Conservation (phyloP, 1,284 basidiomycete genomes). For the Pisolithus thermaeus region DNA sequence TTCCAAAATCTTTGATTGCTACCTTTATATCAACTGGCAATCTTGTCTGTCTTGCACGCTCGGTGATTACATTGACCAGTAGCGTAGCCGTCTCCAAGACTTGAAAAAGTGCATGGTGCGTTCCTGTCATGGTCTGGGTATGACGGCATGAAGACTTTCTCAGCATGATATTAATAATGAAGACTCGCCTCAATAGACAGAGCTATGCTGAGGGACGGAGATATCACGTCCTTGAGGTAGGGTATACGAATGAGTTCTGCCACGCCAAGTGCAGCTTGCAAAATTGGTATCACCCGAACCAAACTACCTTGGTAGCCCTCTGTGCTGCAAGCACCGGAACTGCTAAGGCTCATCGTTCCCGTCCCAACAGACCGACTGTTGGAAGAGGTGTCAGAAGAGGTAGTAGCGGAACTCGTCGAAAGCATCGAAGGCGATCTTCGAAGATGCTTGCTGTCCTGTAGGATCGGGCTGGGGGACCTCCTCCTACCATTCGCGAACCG, state of each 20-base stretch:
- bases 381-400: not conserved
- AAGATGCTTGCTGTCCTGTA: not conserved
- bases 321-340: not conserved
- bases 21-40: not conserved
- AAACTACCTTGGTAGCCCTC: not conserved
- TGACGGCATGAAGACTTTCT: not conserved
- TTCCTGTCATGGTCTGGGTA: not conserved
- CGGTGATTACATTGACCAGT: not conserved
- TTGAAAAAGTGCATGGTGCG: not conserved
- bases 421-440: not conserved
- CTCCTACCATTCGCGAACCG: not conserved
- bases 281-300: not conserved
- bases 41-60: not conserved
- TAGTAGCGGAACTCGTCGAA: not conserved
- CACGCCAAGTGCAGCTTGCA: not conserved
- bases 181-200: not conserved
- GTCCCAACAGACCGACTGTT: not conserved
- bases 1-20: not conserved
- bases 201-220: not conserved
- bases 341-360: not conserved
- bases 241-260: not conserved
- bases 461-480: no score
- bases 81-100: not conserved
- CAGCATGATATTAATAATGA: no score
- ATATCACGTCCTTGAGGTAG: not conserved